Conservation (phyloP, 164 flowering plant genomes). For the Vitis rotundifolia region DNA sequence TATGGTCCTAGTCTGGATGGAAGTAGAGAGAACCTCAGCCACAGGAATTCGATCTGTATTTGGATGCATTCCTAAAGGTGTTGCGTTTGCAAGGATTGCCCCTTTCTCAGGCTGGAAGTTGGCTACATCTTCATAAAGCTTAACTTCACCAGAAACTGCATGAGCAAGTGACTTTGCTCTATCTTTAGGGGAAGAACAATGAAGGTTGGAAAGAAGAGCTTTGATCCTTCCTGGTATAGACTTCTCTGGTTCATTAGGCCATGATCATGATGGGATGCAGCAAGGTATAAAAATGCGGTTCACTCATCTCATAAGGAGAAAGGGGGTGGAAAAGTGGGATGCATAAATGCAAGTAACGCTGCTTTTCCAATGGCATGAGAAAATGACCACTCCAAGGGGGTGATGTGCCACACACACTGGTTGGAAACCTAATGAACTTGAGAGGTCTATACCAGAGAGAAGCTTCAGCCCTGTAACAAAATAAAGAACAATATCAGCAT, state of each 20-base stretch:
- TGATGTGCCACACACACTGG: neutral
- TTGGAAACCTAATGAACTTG: neutral
- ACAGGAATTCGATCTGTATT: conserved; percentile 49
- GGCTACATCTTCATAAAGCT: conserved; percentile 28
- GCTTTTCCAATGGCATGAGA: neutral
- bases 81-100: conserved; percentile 63
- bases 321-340: too few relatives aligned
- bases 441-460: neutral
- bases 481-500: neutral
- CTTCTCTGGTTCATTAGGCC: neutral
- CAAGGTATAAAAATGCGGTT: neutral
- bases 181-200: conserved; percentile 23
- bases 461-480: neutral
- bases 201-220: neutral
- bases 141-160: conserved; percentile 50
- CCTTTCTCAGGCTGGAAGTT: conserved; percentile 47
- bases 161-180: conserved; percentile 54
- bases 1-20: neutral
- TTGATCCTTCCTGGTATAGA: neutral
- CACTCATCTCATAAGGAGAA: neutral
- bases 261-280: neutral
- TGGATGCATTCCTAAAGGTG: conserved; percentile 72
- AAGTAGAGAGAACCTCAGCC: conserved; percentile 37
- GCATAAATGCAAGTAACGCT: neutral
- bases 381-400: neutral